Percentiles rank a stretch among this genome's conserved stretches.
Conservation (phyloP, 139 green algal species). For the Haematococcus lacustris region DNA sequence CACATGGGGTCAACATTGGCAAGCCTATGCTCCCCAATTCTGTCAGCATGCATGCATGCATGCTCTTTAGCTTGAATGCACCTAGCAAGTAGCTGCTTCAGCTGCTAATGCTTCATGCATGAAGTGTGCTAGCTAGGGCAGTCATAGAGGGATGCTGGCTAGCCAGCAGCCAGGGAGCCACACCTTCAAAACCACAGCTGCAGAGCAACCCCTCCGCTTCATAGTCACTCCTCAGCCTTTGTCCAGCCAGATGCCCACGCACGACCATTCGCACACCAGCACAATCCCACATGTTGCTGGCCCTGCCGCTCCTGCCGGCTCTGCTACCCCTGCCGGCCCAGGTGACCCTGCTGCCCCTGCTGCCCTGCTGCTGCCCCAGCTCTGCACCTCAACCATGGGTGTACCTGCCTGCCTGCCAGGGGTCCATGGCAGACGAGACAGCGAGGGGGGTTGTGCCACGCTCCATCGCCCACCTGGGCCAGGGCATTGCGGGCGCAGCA, state of each 20-base stretch:
- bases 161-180: no score
- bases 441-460: slow-evolving; percentile 56
- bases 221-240: no score
- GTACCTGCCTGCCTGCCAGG: slow-evolving; percentile 9
- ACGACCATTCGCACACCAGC: neutral
- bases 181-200: no score
- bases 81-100: neutral
- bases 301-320: neutral
- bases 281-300: neutral
- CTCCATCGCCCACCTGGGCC: slow-evolving; percentile 38
- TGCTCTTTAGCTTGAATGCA: neutral
- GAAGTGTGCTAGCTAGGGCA: neutral
- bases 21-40: neutral
- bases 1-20: neutral
- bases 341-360: neutral
- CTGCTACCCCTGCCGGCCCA: neutral
- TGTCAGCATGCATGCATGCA: neutral
- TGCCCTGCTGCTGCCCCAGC: neutral
- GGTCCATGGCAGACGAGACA: slow-evolving; percentile 14
- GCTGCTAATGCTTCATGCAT: neutral
- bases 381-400: neutral
- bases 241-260: neutral
- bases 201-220: no score
- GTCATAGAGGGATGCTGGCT: neutral
- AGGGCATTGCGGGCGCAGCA: slow-evolving; percentile 23